A percentile compares a stretch with the other conserved stretches of the same genome.
Evolutionary conservation across 371 early-diverging fungal species (phyloP).

Genomic region (Coemansia sp.): DNA sequence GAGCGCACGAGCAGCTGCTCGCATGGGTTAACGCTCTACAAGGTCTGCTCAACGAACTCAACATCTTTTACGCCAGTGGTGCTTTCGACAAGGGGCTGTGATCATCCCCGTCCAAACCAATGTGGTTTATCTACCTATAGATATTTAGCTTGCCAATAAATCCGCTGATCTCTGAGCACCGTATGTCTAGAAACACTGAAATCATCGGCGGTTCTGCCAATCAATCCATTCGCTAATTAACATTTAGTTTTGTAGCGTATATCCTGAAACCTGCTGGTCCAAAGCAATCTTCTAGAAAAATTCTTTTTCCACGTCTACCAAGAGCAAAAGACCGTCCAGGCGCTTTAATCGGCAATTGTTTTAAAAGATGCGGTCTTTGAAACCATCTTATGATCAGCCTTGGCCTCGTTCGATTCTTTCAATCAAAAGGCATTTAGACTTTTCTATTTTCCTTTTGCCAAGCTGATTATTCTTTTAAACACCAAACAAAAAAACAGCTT

Average conservation of each 20-base stretch:
- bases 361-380: background rate
- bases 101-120: too few relatives aligned
- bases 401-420: background rate
- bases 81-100: constrained; percentile 53
- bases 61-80: constrained; percentile 54
- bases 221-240: background rate
- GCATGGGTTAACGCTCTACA: constrained; percentile 76
- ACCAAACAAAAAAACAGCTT: background rate
- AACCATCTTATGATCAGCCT: background rate
- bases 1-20: constrained; percentile 58
- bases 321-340: background rate
- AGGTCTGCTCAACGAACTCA: constrained; percentile 58
- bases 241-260: too few relatives aligned
- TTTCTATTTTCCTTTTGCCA: background rate
- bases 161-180: too few relatives aligned
- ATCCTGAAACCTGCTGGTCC: too few relatives aligned
- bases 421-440: background rate
- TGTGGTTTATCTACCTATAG: too few relatives aligned
- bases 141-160: too few relatives aligned
- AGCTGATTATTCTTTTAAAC: background rate
- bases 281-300: background rate
- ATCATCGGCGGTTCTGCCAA: background rate
- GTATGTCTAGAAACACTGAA: background rate
- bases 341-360: background rate
- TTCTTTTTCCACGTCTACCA: background rate